phyloP scores from a whole-genome alignment of 192 early-diverging fungal species.

The Allomyces arbusculus region DNA sequence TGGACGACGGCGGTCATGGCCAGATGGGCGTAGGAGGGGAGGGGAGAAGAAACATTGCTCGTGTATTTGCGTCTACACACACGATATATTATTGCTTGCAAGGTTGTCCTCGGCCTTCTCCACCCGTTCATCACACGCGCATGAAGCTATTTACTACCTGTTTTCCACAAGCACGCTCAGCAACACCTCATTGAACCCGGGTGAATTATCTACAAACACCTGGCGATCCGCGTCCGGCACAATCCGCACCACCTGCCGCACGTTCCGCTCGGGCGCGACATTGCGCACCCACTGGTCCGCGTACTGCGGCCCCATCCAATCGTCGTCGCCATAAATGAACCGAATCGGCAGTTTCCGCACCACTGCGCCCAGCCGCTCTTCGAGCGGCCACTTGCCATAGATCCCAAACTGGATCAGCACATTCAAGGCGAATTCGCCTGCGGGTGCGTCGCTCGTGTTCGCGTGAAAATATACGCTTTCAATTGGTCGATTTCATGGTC shows the following conservation, averaged over 20 bases:
- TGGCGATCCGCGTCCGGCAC: slow-evolving; percentile 43
- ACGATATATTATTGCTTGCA: too few species aligned
- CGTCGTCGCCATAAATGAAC: slow-evolving; percentile 53
- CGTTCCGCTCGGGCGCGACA: not conserved
- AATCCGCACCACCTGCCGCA: not conserved
- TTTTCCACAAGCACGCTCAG: too few species aligned
- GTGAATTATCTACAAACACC: slow-evolving; percentile 60
- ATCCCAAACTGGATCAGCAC: slow-evolving; percentile 59
- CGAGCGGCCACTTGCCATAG: slow-evolving; percentile 54
- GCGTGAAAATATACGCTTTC: slow-evolving; percentile 70
- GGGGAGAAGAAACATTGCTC: too few species aligned
- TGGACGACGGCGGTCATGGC: too few species aligned
- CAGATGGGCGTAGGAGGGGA: too few species aligned
- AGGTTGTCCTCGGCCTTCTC: too few species aligned
- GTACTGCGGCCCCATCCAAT: slow-evolving; percentile 76
- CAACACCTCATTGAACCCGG: slow-evolving; percentile 17
- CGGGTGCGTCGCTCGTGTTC: slow-evolving; percentile 38
- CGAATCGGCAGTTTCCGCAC: slow-evolving; percentile 39
- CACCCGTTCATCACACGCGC: too few species aligned
- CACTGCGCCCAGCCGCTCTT: slow-evolving; percentile 33
- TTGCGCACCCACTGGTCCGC: slow-evolving; percentile 25
- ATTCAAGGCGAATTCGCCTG: slow-evolving; percentile 67
- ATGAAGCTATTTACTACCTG: too few species aligned
- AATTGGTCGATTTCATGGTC: slow-evolving; percentile 42
- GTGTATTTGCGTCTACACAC: too few species aligned